Evolutionary conservation across 1,284 basidiomycete species (phyloP), one percentile per base, ranked within the genome.

Genomic region (Tremellales sp.): DNA sequence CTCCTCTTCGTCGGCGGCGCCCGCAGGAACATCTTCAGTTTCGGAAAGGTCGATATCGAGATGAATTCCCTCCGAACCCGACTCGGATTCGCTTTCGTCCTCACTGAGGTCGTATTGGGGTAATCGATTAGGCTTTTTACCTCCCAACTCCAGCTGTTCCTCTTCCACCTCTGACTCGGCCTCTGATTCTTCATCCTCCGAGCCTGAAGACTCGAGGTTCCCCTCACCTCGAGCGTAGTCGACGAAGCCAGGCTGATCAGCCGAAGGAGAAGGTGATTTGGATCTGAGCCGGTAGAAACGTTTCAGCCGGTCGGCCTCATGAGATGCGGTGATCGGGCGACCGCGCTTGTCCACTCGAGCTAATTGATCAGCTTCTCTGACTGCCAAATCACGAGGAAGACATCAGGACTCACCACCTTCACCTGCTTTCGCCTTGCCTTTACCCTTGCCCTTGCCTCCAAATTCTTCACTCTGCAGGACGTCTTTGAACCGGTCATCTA

Each of bases 201-300:
- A 72, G 52, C 76, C 77, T 0, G 91, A 94, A n/a, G 90, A 93
- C 64, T 90, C 85, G 58, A 96, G 79, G 8, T 87, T 75, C 7
- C 85, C 84, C 62, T 84, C 84, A 51, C 94, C 96, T 63, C 96
- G 86, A 40, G 96, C 96, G 66, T 87, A 89, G 74, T 98, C 96
- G 19, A 79, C 60, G 41, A 65, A 65, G 17, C 76, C 73, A 6
- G 64, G 66, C 15, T 76, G 75, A 2, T 76, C 75, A 47, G 82
- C 81, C 17, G 65, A 64, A 1, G 51, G 60, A 23, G 56, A 58
- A 1, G 68, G 67, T 12, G 67, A 64, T 4, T 65, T 60, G 0
- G 71, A 72, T 1, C 61, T 65, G 8, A 93, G 76, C 29, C 83
- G 84, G 71, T 97, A 94, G 75, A 90, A 94, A 41, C 85, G 81